phyloP scores from a whole-genome alignment of 495 filamentous ascomycete species.

The Lichenothelia convexa region DNA sequence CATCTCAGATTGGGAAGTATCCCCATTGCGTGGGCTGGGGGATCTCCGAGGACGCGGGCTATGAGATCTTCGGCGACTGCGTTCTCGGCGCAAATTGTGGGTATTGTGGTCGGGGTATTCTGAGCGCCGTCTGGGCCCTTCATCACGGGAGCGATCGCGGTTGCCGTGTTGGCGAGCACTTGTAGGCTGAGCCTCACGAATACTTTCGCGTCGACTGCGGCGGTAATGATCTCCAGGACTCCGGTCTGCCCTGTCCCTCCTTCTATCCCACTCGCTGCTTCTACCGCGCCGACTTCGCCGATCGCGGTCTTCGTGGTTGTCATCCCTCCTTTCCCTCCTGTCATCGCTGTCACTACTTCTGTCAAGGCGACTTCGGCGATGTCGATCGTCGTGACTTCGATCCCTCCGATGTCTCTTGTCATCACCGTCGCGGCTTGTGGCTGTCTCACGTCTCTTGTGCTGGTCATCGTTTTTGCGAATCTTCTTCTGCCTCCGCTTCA shows the following conservation, averaged over 20 bases:
- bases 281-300: not conserved
- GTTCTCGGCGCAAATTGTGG: no score
- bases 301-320: not conserved
- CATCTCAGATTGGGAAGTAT: conserved; percentile 31
- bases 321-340: not conserved
- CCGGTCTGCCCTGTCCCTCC: not conserved
- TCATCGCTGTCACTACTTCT: no score
- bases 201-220: no score
- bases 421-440: conserved; percentile 14
- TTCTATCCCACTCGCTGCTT: no score
- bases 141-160: not conserved
- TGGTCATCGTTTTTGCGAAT: conserved; percentile 29
- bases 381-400: conserved; percentile 7
- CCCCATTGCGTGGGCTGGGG: not conserved
- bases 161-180: no score
- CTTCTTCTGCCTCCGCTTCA: conserved; percentile 42
- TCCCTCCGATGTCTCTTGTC: conserved; percentile 14
- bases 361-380: conserved; percentile 11
- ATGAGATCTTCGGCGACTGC: not conserved
- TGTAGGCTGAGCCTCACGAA: no score
- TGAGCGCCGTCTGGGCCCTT: not conserved
- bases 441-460: conserved; percentile 31
- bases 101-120: not conserved
- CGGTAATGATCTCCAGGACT: not conserved
- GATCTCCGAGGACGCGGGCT: not conserved